Evolutionary conservation across 768 basidiomycete genomes (phyloP).

Genomic region (Phaeolepiota aurea): DNA sequence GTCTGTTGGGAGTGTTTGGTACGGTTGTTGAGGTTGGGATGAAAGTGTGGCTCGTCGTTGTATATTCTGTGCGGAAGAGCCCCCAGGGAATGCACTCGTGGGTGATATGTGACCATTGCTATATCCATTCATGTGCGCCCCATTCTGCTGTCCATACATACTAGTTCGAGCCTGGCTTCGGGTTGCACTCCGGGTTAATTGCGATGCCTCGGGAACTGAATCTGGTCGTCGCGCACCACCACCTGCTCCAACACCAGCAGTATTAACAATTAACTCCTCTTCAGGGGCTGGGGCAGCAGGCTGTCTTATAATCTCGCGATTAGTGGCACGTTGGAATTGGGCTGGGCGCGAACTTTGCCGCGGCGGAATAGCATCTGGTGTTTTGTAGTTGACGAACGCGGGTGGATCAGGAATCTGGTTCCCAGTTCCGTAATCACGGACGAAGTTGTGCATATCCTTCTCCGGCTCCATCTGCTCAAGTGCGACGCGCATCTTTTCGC

Average conservation of each 20-base stretch:
- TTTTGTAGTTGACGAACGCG: slow-evolving; percentile 75
- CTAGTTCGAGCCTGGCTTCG: slow-evolving; percentile 13
- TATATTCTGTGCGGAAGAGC: slow-evolving; percentile 13
- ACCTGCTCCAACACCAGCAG: slow-evolving; percentile 68
- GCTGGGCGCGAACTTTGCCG: slow-evolving; percentile 51
- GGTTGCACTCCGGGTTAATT: slow-evolving; percentile 24
- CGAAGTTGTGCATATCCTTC: slow-evolving; percentile 84
- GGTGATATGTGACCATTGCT: slow-evolving; percentile 1
- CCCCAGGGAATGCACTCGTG: slow-evolving; percentile 8
- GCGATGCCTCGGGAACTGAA: slow-evolving; percentile 18
- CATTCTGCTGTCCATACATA: slow-evolving; percentile 11
- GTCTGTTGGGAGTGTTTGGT: slow-evolving; percentile 29
- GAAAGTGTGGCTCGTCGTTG: slow-evolving; percentile 16
- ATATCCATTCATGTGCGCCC: slow-evolving; percentile 22
- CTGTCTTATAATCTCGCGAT: slow-evolving; percentile 27
- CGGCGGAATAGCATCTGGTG: slow-evolving; percentile 54
- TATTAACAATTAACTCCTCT: slow-evolving; percentile 43
- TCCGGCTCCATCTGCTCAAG: slow-evolving; percentile 87
- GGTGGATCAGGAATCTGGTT: slow-evolving; percentile 84
- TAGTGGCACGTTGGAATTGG: slow-evolving; percentile 37
- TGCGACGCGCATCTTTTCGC: slow-evolving; percentile 79
- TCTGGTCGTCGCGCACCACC: slow-evolving; percentile 32
- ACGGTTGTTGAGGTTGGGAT: slow-evolving; percentile 12
- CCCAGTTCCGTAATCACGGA: slow-evolving; percentile 84
- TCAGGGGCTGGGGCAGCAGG: slow-evolving; percentile 17